phyloP scores from a whole-genome alignment of 1,284 basidiomycete genomes.

The Exsudoporus floridanus region DNA sequence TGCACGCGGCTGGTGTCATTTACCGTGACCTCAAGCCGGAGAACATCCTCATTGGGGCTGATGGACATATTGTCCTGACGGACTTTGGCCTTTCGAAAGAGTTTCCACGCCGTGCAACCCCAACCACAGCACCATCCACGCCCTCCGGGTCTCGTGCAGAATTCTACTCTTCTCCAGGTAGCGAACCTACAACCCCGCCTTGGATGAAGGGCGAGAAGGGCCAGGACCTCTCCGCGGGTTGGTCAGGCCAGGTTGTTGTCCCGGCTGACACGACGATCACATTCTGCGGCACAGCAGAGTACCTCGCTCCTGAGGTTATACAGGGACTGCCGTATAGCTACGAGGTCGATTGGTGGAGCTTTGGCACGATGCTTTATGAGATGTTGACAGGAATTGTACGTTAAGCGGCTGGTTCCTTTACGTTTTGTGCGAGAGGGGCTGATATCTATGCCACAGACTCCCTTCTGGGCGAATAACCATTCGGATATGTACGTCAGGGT shows the following conservation, averaged over 20 bases:
- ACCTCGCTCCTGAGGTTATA: constrained; percentile 92
- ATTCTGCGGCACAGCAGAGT: constrained; percentile 92
- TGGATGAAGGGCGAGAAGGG: constrained; percentile 68
- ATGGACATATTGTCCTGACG: constrained; percentile 94
- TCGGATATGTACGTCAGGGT: constrained; percentile 94
- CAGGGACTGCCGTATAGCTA: constrained; percentile 89
- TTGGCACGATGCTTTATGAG: constrained; percentile 96
- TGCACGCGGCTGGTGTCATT: constrained; percentile 84
- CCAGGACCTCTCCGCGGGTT: constrained; percentile 49
- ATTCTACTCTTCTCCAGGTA: constrained; percentile 46
- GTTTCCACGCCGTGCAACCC: constrained; percentile 58
- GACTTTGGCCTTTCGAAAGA: constrained; percentile 94
- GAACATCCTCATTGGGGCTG: constrained; percentile 89
- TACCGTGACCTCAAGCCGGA: constrained; percentile 92
- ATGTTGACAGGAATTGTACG: constrained; percentile 88
- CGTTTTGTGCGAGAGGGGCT: constrained; percentile 16
- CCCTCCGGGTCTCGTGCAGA: constrained; percentile 53
- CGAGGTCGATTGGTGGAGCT: constrained; percentile 97
- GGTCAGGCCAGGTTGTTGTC: constrained; percentile 52
- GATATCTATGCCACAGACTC: constrained; percentile 58
- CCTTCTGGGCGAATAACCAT: constrained; percentile 92
- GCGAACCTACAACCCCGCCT: constrained; percentile 55
- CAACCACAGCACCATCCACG: constrained; percentile 54
- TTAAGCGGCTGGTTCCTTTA: constrained; percentile 24
- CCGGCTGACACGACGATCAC: constrained; percentile 70